Conservation (phyloP, 2,329 filamentous ascomycete species). For the Monosporascus sp. region DNA sequence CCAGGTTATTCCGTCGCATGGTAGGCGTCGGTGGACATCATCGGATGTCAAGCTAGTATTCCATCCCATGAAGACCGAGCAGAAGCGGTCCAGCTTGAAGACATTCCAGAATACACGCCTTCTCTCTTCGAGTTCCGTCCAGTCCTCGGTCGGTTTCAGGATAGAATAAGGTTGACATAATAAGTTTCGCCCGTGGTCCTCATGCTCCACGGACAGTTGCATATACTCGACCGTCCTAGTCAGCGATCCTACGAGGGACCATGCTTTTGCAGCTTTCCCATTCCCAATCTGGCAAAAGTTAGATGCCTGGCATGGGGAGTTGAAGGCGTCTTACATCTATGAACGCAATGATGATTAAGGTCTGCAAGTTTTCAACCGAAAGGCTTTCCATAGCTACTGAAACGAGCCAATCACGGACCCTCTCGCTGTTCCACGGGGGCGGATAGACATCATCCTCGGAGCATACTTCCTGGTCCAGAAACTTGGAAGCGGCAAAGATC, state of each 20-base stretch:
- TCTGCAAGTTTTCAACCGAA: slow-evolving; percentile 31
- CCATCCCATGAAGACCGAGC: slow-evolving; percentile 34
- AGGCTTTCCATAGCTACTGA: slow-evolving; percentile 22
- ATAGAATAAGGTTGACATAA: slow-evolving; percentile 18
- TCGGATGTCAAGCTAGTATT: slow-evolving; percentile 29
- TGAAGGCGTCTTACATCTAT: slow-evolving; percentile 28
- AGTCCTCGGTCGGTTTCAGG: slow-evolving; percentile 25
- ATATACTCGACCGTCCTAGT: slow-evolving; percentile 33
- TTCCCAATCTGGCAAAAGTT: slow-evolving; percentile 28
- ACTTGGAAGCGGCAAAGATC: background rate
- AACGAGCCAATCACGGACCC: background rate
- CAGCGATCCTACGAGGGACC: slow-evolving; percentile 32
- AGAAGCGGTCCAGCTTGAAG: slow-evolving; percentile 35
- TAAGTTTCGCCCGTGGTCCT: slow-evolving; percentile 14
- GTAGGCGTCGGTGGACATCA: slow-evolving; percentile 29
- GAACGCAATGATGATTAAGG: slow-evolving; percentile 32
- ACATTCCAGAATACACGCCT: slow-evolving; percentile 35
- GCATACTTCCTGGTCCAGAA: background rate
- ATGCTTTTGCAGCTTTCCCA: slow-evolving; percentile 26
- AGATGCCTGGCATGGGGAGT: background rate
- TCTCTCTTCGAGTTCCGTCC: slow-evolving; percentile 30
- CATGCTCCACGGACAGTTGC: slow-evolving; percentile 28
- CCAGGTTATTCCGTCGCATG: slow-evolving; percentile 38
- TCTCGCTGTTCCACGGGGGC: background rate
- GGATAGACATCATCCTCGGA: no score